Evolutionary conservation across 2,329 filamentous ascomycete genomes (phyloP), one percentile per base, ranked within the genome.

Genomic region (Curvularia sp.): DNA sequence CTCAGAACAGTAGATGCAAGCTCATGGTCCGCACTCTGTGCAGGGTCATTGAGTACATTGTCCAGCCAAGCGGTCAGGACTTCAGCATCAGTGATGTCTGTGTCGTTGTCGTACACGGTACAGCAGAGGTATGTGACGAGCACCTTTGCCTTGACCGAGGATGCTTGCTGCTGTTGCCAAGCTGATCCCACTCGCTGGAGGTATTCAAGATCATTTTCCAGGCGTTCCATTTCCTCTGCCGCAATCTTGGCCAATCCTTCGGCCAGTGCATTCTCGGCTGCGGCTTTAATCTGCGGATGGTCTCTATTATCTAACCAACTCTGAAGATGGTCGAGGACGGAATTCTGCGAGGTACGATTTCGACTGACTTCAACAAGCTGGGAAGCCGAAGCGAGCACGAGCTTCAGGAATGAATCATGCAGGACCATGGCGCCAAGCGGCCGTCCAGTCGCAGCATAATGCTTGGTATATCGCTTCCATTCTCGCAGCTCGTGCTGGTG

Each of bases 151-250:
- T 97, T 97, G 60, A 96, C 91, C 6, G 91, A 88, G 69, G 91
- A 93, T 4, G 93, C 92, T 54, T 98, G 84, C 59, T 85, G 88
- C 77, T 97, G 94, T 75, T 98, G 93, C 79, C 90, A 93, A 5
- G 88, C 84, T 1, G 93, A 94, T 56, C 91, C 91, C 57, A 98
- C 74, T 18, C 74, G 86, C 67, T 91, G 89, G 43, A 97, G 83
- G 75, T 97, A 98, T 77, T 98, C 95, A 1, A 92, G 89, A 58
- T 91, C 91, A 49, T 93, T 92, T 65, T 98, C 93, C 20, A 99
- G 82, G 50, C 93, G 86, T 67, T 89, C 88, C 83, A 98, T 92
- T 73, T 96, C 90, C 61, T 96, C 90, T 10, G 87, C 83, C 33
- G 93, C 89, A 64, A 96, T 86, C 47, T 86, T 86, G 1, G 91